Conservation (phyloP, 179 eudicot species). For the Camellia oleifera region DNA sequence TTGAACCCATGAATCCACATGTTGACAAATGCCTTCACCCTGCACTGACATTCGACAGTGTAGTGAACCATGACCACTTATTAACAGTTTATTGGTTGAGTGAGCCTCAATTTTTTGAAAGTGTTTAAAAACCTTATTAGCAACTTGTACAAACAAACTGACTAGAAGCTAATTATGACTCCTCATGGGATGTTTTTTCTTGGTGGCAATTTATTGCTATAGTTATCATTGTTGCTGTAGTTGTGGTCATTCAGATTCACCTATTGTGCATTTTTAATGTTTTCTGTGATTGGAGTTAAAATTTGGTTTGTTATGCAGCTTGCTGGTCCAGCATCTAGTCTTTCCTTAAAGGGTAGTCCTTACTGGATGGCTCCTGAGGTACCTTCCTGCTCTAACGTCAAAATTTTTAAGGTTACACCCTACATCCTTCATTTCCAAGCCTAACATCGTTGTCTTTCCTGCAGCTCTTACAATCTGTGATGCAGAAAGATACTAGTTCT, state of each 20-base stretch:
- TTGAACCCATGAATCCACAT: neutral
- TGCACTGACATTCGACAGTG: neutral
- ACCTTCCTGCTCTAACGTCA: constrained; percentile 13
- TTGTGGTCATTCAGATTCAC: neutral
- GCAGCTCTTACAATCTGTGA: constrained; percentile 82
- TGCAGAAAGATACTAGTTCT: constrained; percentile 56
- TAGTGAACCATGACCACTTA: neutral
- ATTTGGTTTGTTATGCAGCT: constrained; percentile 48
- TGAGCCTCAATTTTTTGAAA: neutral
- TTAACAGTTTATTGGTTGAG: neutral
- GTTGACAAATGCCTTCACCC: neutral
- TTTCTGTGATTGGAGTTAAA: neutral
- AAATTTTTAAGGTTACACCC: neutral
- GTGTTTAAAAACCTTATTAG: neutral
- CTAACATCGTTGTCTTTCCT: constrained; percentile 21
- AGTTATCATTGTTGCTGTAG: neutral
- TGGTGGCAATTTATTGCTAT: neutral
- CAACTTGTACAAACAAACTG: neutral
- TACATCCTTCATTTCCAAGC: neutral
- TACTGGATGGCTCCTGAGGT: constrained; percentile 99
- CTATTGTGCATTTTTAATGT: neutral
- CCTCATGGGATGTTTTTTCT: neutral
- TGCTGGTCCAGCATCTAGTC: constrained; percentile 62
- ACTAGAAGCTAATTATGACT: neutral
- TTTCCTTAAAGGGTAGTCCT: constrained; percentile 91